Evolutionary conservation across 2,329 filamentous ascomycete species (phyloP).

Genomic region (Colletotrichum sp.): DNA sequence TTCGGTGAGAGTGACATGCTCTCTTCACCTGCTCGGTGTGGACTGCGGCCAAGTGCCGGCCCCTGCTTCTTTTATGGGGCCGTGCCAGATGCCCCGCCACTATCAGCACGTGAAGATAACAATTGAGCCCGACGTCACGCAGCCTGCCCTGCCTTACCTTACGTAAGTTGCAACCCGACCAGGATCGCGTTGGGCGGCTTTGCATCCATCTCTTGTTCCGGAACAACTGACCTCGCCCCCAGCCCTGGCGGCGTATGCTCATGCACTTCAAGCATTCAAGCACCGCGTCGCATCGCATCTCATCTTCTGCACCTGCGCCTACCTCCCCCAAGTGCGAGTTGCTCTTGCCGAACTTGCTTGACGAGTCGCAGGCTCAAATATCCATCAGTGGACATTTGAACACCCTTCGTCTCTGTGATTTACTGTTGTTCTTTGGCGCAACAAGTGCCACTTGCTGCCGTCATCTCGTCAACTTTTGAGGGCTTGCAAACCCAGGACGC

Average conservation of each 20-base stretch:
- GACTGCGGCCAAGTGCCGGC: neutral
- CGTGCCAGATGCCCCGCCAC: neutral
- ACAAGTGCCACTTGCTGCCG: slow-evolving; percentile 11
- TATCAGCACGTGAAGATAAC: slow-evolving; percentile 14
- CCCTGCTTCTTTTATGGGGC: neutral
- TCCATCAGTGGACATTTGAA: slow-evolving; percentile 3
- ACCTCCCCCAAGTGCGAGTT: slow-evolving; percentile 2
- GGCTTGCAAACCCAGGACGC: neutral
- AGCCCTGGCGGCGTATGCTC: neutral
- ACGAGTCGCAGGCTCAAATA: slow-evolving; percentile 5
- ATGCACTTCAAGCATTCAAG: slow-evolving; percentile 1
- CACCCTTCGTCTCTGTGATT: slow-evolving; percentile 10
- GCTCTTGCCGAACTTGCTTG: slow-evolving; percentile 7
- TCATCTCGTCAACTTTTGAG: neutral
- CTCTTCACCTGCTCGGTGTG: neutral
- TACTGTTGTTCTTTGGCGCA: neutral
- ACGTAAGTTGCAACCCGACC: slow-evolving; percentile 12
- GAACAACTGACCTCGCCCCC: neutral
- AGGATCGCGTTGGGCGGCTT: neutral
- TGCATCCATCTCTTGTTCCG: neutral
- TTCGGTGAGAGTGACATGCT: neutral
- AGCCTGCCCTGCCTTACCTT: neutral
- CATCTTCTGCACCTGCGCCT: neutral
- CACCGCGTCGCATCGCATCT: neutral
- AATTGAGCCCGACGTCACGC: neutral